phyloP scores from a whole-genome alignment of 1,284 basidiomycete genomes.

The Tilletiopsis washingtonensis region DNA sequence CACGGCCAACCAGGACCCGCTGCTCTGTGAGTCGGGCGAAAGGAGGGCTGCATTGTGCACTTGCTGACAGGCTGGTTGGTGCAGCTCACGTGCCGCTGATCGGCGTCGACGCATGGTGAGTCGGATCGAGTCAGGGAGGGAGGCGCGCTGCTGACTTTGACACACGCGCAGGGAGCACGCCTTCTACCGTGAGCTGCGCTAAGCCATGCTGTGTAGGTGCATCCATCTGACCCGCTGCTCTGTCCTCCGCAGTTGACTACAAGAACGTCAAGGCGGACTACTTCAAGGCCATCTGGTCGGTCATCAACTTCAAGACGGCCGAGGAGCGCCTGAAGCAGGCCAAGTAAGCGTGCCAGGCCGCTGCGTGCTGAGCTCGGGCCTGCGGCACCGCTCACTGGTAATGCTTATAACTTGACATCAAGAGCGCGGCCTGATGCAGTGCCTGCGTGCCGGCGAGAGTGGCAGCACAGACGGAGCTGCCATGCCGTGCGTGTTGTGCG shows the following conservation, averaged over 20 bases:
- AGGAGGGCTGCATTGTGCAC: background rate
- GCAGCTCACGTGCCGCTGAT: slow-evolving; percentile 40
- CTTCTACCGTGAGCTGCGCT: slow-evolving; percentile 33
- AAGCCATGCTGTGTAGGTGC: too few species aligned
- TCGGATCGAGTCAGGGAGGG: too few species aligned
- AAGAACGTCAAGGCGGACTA: slow-evolving; percentile 46
- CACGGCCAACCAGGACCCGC: slow-evolving; percentile 45
- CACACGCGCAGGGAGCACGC: slow-evolving; percentile 41
- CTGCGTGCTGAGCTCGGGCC: too few species aligned
- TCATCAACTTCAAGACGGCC: slow-evolving; percentile 47
- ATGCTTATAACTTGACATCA: too few species aligned
- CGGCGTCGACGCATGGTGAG: slow-evolving; percentile 40
- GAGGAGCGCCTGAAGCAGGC: slow-evolving; percentile 42
- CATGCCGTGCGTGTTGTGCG: too few species aligned
- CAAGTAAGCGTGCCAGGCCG: slow-evolving; percentile 17
- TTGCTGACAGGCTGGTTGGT: background rate
- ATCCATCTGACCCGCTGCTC: background rate
- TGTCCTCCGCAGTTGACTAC: too few species aligned
- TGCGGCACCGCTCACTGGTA: too few species aligned
- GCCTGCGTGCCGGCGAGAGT: too few species aligned
- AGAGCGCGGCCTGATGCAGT: too few species aligned
- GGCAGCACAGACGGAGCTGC: too few species aligned
- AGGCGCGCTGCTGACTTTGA: too few species aligned
- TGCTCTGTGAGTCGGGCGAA: slow-evolving; percentile 21
- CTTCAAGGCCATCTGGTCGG: slow-evolving; percentile 47